Evolutionary conservation across 1,284 basidiomycete species (phyloP), one percentile per base, ranked within the genome.

Genomic region (Gomphus bonarii): DNA sequence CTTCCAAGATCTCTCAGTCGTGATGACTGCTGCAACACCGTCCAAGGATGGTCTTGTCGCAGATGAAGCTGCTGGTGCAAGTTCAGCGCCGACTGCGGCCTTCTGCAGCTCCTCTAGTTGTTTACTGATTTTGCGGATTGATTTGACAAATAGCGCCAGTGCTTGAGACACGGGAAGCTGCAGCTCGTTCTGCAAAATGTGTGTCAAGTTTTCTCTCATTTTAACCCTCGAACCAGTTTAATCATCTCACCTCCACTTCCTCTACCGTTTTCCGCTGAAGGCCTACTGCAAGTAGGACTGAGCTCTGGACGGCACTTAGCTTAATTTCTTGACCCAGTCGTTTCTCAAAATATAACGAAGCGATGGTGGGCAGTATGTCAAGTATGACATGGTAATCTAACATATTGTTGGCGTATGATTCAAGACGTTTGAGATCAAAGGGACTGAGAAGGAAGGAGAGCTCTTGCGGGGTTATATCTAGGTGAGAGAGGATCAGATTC

Each of bases 351-450:
- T 90, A 97, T 5, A 98, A 75, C 14, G 77, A 72, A 0, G 91
- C 84, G 36, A 95, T 72, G 0, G 75, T 79, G 0, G 97, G 95
- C 3, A 99, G 75, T 14, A 99, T 77, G 69, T 99, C 97, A 50
- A 99, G 76, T 58, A 99, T 83, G 65, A 97, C 91, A 68, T 97
- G 94, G 67, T 95, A 97, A 70, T 99, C 97, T 50, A 99, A 79
- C 82, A 90, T 85, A 71, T 95, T 97, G 70, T 95, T 94, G 4
- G 92, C 88, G 65, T 99, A 99, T 6, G 95, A 90, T 63, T 95
- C 90, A 36, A 99, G 80, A 2, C 97, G 85, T 72, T 98, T 98
- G 65, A 99, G 77, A 71, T 99, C 97, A 68, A 97, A 98, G 0
- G 95, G 93, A 1, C 92, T 85, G 60, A 97, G 70, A 16, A 91